Evolutionary conservation across 352 stramenopile genomes (phyloP), one percentile per base, ranked within the genome.

Genomic region (Globisporangium parvum): DNA sequence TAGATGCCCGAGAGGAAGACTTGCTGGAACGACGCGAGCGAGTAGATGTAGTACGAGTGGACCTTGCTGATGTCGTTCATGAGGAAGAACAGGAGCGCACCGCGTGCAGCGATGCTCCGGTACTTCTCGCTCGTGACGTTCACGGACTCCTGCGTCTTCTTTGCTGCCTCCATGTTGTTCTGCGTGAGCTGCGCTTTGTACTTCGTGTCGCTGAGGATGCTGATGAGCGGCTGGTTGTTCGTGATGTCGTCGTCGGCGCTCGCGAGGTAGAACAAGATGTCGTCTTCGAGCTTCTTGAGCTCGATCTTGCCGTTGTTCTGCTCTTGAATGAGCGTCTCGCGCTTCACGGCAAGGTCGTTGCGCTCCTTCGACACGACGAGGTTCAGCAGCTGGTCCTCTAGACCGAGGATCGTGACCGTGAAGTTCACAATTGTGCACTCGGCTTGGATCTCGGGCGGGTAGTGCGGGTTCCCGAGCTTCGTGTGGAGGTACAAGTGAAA

Each of bases 1-100:
- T 97, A 97, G 51, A 98, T 98, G 24, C 91, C 95, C 31, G 93
- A 95, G 45, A 98, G 82, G 65, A 98, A 97, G 18, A 98, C 94
- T 51, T 95, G 87, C 55, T 97, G 94, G 82, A 98, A 98, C 2
- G 92, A 94, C 21, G 88, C 92, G 12, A 98, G 86, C 33, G 88
- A 98, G 66, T 98, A 98, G 60, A 98, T 98, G 69, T 98, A 98
- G 75, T 98, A 98, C 49, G 88, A 96, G 58, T 98, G 93, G 20
- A 98, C 91, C 71, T 98, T 98, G 65, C 87, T 91, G 59, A 98
- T 93, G 54, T 98, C 88, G 68, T 97, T 98, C 92, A 98, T 98
- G 31, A 98, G 66, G 82, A 98, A 98, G 77, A 98, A 98, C 3
- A 98, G 73, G 57, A 98, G 63, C 6, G 91, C 96, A 11, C 89